Evolutionary conservation across 305 asterid genomes (phyloP).

Genomic region (Nicotiana rustica): DNA sequence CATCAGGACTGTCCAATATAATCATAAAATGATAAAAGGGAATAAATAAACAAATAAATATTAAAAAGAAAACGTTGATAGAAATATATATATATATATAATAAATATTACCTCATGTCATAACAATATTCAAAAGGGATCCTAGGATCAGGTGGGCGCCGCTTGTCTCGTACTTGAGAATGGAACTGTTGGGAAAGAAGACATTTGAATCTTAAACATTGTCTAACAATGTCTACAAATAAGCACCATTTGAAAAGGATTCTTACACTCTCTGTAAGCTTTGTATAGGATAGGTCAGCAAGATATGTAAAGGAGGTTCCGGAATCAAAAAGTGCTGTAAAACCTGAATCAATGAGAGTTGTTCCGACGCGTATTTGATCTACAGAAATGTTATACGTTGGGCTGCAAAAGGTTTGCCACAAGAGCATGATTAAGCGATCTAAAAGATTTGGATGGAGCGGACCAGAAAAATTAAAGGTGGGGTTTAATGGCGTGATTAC

Average conservation of each 20-base stretch:
- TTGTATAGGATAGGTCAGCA: constrained; percentile 66
- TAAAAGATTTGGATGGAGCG: constrained; percentile 26
- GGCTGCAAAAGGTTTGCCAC: constrained; percentile 53
- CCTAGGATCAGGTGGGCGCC: constrained; percentile 62
- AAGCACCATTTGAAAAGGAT: constrained; percentile 3
- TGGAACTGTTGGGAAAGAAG: constrained; percentile 58
- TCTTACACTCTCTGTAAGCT: constrained; percentile 69
- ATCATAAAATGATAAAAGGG: constrained; percentile 36
- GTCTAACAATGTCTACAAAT: constrained; percentile 32
- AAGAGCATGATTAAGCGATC: constrained; percentile 15
- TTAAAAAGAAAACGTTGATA: constrained; percentile 1
- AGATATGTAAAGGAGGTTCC: constrained; percentile 89
- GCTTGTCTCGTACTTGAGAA: constrained; percentile 56
- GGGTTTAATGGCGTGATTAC: constrained; percentile 27
- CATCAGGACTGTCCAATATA: constrained; percentile 58
- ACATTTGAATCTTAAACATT: constrained; percentile 3
- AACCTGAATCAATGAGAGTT: constrained; percentile 52
- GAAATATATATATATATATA: not conserved
- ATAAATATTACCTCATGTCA: constrained; percentile 62
- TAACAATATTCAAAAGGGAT: constrained; percentile 84
- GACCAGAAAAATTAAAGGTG: not conserved
- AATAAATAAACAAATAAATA: not conserved
- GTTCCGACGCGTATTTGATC: constrained; percentile 74
- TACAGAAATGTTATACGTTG: constrained; percentile 62
- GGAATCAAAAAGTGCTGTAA: constrained; percentile 80